These are phyloP conservation scores for Prototheca cutis DNA, from an alignment of 163 green algal species.

Conservation along the genomic window DNA sequence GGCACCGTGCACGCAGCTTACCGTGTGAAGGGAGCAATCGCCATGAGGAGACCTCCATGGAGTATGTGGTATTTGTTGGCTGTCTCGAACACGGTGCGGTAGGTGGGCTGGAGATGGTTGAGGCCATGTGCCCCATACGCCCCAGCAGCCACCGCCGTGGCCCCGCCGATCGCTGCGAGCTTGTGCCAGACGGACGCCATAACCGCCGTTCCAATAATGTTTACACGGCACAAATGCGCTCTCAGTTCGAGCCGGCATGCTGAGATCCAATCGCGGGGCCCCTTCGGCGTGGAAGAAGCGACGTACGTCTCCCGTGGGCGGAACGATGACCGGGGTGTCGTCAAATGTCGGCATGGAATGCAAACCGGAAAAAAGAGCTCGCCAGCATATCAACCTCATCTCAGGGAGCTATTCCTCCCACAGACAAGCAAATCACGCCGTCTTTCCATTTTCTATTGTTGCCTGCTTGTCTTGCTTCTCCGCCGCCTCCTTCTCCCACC, in stretches of 20 bases:
- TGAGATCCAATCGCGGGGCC: no score
- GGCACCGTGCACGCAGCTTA: background rate
- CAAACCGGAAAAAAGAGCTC: no score
- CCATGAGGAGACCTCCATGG: slow-evolving; percentile 19
- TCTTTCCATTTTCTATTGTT: no score
- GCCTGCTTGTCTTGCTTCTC: background rate
- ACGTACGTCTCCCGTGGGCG: no score
- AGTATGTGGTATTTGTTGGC: slow-evolving; percentile 31
- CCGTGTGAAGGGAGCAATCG: slow-evolving; percentile 10
- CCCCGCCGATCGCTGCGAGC: slow-evolving; percentile 13
- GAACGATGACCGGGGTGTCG: no score
- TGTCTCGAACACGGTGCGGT: slow-evolving; percentile 13
- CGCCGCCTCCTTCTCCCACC: slow-evolving; percentile 53
- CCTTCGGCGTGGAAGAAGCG: no score
- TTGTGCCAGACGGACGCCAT: background rate
- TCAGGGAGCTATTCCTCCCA: no score
- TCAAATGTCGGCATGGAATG: no score
- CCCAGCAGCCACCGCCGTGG: slow-evolving; percentile 14
- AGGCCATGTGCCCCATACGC: slow-evolving; percentile 25
- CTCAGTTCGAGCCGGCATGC: no score
- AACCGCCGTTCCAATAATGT: background rate
- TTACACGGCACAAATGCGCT: no score
- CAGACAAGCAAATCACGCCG: no score
- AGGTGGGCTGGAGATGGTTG: slow-evolving; percentile 10
- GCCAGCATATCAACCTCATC: no score